Percentiles rank a stretch among this genome's conserved stretches.
Evolutionary conservation across 176 grass and related monocot genomes (phyloP).

Genomic region (Bothriochloa decipiens): DNA sequence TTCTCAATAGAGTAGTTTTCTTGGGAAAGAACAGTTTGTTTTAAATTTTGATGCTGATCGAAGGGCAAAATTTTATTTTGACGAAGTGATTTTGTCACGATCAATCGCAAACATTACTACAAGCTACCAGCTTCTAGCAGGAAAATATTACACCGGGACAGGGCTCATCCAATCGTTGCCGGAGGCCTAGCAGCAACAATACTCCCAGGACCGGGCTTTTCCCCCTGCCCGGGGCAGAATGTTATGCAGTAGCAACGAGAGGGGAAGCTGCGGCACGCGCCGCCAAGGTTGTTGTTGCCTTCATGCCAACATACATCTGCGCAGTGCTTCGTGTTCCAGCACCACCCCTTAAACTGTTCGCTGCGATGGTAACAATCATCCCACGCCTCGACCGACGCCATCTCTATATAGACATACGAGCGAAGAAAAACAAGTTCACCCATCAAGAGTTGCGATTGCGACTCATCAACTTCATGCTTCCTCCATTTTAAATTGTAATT

Average conservation of each 20-base stretch:
- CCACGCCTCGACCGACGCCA: background rate
- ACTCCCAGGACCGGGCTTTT: background rate
- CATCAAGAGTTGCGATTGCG: background rate
- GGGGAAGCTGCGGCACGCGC: background rate
- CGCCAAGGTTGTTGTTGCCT: background rate
- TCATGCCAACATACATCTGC: background rate
- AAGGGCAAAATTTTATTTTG: background rate
- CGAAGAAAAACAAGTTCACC: background rate
- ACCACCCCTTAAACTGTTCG: background rate
- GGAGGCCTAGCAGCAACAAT: background rate
- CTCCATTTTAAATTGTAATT: too few species aligned
- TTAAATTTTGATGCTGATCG: background rate
- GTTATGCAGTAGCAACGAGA: background rate
- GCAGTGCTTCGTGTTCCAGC: background rate
- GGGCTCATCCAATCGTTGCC: background rate
- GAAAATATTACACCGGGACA: background rate
- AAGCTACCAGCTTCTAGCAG: background rate
- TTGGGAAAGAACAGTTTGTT: background rate
- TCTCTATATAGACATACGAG: background rate
- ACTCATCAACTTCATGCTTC: too few species aligned
- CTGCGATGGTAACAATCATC: background rate
- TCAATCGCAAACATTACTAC: background rate
- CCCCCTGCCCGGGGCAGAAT: background rate
- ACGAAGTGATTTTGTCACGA: background rate
- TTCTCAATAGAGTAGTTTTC: too few species aligned